These are phyloP conservation scores for Vachellia pachyceras DNA, from an alignment of 306 rosid genomes.

Conservation along the genomic window DNA sequence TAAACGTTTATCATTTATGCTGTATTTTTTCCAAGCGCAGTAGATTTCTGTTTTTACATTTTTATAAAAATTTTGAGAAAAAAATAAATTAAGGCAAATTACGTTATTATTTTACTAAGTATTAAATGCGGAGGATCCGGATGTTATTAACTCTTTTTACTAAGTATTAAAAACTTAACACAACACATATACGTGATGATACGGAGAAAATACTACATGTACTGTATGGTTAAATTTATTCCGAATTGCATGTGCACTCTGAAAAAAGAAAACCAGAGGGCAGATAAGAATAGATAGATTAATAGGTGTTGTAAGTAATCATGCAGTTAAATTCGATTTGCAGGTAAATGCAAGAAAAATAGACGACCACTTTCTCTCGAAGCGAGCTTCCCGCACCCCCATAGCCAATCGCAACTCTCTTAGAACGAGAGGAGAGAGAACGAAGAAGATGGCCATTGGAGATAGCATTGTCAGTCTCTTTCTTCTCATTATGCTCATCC, in stretches of 20 bases:
- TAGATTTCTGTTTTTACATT: too few relatives aligned
- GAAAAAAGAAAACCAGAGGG: neutral
- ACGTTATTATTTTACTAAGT: too few relatives aligned
- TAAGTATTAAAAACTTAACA: too few relatives aligned
- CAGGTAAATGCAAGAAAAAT: neutral
- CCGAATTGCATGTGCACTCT: neutral
- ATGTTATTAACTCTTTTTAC: too few relatives aligned
- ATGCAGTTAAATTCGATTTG: neutral
- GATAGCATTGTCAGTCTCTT: conserved; percentile 54
- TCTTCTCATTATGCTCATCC: conserved; percentile 65
- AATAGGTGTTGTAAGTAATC: neutral
- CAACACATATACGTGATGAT: too few relatives aligned
- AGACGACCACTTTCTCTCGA: conserved; percentile 59
- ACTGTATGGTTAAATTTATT: too few relatives aligned
- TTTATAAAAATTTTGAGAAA: too few relatives aligned
- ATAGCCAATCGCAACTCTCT: conserved; percentile 35
- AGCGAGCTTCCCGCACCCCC: conserved; percentile 66
- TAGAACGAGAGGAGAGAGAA: conserved; percentile 42
- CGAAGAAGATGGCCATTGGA: conserved; percentile 60
- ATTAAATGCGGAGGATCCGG: too few relatives aligned
- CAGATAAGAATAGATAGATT: neutral
- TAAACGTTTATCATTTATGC: too few relatives aligned
- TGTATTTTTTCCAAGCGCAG: too few relatives aligned
- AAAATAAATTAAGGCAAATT: neutral
- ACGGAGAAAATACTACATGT: too few relatives aligned